Base-by-base conservation (phyloP, 495 filamentous ascomycete genomes). In the Aspergillus egyptiacus region DNA sequence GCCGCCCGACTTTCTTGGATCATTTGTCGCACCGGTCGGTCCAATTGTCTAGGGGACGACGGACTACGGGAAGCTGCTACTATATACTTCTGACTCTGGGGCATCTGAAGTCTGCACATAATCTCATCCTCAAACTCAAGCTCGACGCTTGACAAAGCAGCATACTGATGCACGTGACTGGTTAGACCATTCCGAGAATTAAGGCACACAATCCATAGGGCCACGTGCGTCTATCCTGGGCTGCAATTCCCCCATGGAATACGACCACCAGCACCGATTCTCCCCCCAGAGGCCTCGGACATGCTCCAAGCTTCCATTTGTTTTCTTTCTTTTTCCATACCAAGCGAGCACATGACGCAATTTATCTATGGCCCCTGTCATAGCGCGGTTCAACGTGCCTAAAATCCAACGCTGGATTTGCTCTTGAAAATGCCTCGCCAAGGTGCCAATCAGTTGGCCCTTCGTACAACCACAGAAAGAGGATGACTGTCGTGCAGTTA, bases 371-470 rank as follows among this genome's bases (percentile, higher is more conserved):
- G 2, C 6, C 39, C 39, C 10, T 35, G 38, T 10, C 8, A 20
- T 7, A 37, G 43, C 17, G 23, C 39, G 38, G 31, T 20, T 20
- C 39, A 51, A 51, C 48, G 48, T 51, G 48, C 48, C 31, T 35
- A 3, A 43, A 20, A 19, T 14, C 15, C 39, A 32, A 18, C 9
- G 31, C 38, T 44, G 39, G 39, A 51, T 51, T 51, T 51, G 48
- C 18, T 44, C 39, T 14, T 31, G 22, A 30, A 14, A n/a, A 37
- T 33, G 39, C 31, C 39, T 32, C 39, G 48, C 39, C 48, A 44
- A 51, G 48, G 10, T 50, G 47, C 47, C 47, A 35, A 23, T 42
- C 47, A 34, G 37, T 14, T 35, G 13, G 36, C 36, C 33, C 15
- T 27, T 50, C 28, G 38, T 41, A 23, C 20, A 15, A 44, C 32